Evolutionary conservation across 1,284 basidiomycete species (phyloP), one percentile per base, ranked within the genome.

Genomic region (Earliella scabrosa): DNA sequence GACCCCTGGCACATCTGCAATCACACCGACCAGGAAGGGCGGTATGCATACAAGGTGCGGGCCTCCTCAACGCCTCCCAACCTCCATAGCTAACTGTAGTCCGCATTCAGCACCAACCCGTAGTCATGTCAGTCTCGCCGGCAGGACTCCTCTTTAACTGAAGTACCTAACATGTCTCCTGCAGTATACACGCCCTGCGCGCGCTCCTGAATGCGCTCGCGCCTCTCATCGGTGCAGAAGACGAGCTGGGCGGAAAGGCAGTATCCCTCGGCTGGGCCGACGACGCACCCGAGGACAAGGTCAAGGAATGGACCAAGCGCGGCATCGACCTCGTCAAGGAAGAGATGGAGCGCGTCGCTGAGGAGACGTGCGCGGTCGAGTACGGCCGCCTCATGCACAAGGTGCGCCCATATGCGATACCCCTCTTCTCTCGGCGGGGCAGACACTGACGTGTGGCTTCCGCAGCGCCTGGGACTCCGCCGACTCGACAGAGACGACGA

Each of bases 1-100:
- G 89, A 97, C 67, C 71, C 85, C 0, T 77, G 81, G 50, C 94
- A 97, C 66, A 92, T 98, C 55, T 98, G 96, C 79, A 98, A 98
- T 68, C 95, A 98, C 69, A 88, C 88, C 0, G 97, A 99, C 68
- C 84, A 86, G 27, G 80, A 82, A 51, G 95, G 95, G 0, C 80
- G 95, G 39, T 99, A 98, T 69, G 81, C 90, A 2, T 98, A 95
- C 77, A 83, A 83, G 74, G 88, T 88, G 65, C 57, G 75, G 58
- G 6, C 34, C 13, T 51, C 59, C 60, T 45, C 51, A 63, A 36
- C 31, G 50, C 39, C 21, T 23, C 8, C 5, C 11, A 2, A 24
- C 23, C 14, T 24, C 8, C 5, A 13, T 24, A 14, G 16, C 23
- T 24, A 4, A 38, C 36, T 3, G 9, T 13, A 2, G 9, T 44